phyloP scores from a whole-genome alignment of 2,329 filamentous ascomycete genomes.

The Tolypocladium inflatum region DNA sequence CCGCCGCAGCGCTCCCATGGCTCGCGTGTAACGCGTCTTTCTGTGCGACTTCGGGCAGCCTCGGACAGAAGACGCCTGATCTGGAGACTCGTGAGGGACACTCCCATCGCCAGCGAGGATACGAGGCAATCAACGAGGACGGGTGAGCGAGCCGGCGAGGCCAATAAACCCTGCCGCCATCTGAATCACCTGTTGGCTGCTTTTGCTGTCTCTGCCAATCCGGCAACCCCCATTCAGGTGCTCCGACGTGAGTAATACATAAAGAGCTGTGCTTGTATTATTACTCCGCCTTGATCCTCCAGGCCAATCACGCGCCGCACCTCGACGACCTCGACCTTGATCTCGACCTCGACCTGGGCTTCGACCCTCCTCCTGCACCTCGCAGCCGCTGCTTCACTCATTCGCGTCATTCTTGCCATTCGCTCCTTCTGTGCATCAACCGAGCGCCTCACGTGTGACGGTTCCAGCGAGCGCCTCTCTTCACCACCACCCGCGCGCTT shows the following conservation, averaged over 20 bases:
- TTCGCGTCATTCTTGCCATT: neutral
- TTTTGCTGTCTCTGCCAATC: neutral
- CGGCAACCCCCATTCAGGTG: neutral
- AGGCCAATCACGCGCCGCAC: conserved; percentile 6
- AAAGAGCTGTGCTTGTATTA: neutral
- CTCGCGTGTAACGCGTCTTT: neutral
- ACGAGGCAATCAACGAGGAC: neutral
- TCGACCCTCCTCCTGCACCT: neutral
- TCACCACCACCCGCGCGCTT: conserved; percentile 1
- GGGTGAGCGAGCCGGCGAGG: neutral
- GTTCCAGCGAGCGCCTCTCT: neutral
- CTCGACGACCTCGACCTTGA: neutral
- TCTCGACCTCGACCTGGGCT: neutral
- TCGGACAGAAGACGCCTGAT: neutral
- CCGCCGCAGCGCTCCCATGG: neutral
- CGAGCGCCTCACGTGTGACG: neutral
- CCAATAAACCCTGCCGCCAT: neutral
- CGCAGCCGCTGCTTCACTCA: neutral
- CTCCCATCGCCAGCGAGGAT: neutral
- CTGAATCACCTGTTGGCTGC: neutral
- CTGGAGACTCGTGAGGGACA: neutral
- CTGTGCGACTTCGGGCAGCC: neutral
- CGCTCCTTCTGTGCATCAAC: neutral
- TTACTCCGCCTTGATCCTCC: neutral
- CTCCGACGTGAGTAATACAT: neutral